Base-by-base conservation (phyloP, 495 filamentous ascomycete species). In the Talaromyces stipitatus region DNA sequence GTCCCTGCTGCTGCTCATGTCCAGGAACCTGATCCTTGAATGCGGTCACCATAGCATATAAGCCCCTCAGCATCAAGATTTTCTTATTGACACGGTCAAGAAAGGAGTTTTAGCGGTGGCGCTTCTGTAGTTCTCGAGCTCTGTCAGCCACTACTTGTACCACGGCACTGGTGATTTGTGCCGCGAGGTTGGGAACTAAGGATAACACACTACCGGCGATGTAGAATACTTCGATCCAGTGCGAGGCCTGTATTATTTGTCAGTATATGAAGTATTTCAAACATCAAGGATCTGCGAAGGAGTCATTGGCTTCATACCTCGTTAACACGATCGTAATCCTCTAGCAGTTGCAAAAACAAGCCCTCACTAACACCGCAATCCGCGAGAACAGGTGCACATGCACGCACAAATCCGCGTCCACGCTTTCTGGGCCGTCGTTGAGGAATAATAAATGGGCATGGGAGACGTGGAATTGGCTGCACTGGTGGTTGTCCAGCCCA, bases 1-100 rank as follows among this genome's bases (percentile, higher is more conserved):
- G n/a, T 2, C 43, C 43, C 18, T 47, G 7, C 23, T 51, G 48
- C 48, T 30, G 26, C 22, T n/a, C n/a, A n/a, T 51, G 48, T 10
- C 26, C 26, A 16, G 48, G 26, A 29, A 51, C 48, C 28, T 23
- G 9, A 28, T 51, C 48, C 28, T 80, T 78, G 66, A 79, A 85
- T 10, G 79, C 79, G 77, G 86, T 82, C 23, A 87, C 67, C 8
- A 86, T 64, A 51, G 75, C 79, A 64, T 75, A 84, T 0, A 86
- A 71, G 9, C 83, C 84, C 14, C 75, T 77, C 0, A 82, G 83
- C 32, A 68, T 69, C 68, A 85, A 85, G 32, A 84, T 72, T 20
- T 79, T 69, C 11, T 78, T 65, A 66, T 86, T 86, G 63, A 82
- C 76, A 43, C 73, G 69, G 38, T 79, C 70, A 9, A 87, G 73